Evolutionary conservation across 2,329 filamentous ascomycete genomes (phyloP).

Genomic region (Neofusicoccum parvum): DNA sequence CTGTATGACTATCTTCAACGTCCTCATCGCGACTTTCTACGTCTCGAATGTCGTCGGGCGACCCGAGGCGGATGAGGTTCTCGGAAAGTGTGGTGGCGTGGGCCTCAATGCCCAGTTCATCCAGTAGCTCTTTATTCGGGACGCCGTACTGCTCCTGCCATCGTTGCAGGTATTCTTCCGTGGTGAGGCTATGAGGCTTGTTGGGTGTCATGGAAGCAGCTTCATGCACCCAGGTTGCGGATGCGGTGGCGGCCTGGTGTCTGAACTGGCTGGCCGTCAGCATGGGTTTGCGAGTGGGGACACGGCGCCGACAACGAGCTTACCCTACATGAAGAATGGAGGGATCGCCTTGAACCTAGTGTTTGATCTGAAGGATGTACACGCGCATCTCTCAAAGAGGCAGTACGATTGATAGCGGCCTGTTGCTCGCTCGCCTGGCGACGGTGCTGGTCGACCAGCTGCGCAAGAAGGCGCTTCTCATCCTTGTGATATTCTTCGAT

Average conservation of each 20-base stretch:
- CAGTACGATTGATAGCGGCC: background rate
- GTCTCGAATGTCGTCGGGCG: background rate
- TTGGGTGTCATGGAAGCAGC: background rate
- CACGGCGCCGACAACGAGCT: background rate
- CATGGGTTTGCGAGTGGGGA: too few species aligned
- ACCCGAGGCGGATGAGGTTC: conserved; percentile 7
- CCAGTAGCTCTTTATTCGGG: conserved; percentile 33
- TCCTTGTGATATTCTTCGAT: background rate
- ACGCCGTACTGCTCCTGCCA: conserved; percentile 49
- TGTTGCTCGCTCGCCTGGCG: background rate
- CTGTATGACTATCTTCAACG: background rate
- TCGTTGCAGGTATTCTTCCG: conserved; percentile 35
- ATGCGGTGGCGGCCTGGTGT: background rate
- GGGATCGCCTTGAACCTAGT: background rate
- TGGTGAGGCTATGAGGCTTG: conserved; percentile 4
- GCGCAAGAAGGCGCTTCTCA: background rate
- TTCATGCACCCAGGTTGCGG: background rate
- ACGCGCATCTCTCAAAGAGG: background rate
- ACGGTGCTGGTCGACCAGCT: background rate
- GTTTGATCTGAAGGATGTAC: too few species aligned
- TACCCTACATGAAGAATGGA: conserved; percentile 15
- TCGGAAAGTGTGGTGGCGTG: conserved; percentile 23
- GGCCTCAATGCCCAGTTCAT: conserved; percentile 30
- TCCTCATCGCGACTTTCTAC: background rate
- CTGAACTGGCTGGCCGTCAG: background rate